A percentile compares a stretch with the other conserved stretches of the same genome.
Conservation (phyloP, 352 stramenopile species). For the Pythium volutum region DNA sequence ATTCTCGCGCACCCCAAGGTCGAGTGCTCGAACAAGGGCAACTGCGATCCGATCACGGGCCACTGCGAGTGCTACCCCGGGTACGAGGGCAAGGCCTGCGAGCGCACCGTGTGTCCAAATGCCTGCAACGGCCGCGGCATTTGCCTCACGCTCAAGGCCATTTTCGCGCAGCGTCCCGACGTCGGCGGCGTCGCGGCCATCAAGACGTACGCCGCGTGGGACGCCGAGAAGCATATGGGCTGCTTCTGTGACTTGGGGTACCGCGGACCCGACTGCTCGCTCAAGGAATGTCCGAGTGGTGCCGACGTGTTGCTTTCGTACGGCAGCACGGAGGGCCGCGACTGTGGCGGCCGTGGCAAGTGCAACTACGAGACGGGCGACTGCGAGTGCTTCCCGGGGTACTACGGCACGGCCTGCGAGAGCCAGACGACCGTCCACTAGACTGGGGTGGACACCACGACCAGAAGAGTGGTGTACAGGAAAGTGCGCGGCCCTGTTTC, state of each 20-base stretch:
- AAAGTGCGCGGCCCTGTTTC: too few species aligned
- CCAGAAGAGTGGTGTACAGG: too few species aligned
- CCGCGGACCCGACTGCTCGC: slow-evolving; percentile 93
- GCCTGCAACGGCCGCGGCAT: slow-evolving; percentile 92
- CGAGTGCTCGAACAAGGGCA: slow-evolving; percentile 94
- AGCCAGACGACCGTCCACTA: slow-evolving; percentile 81
- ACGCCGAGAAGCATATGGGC: slow-evolving; percentile 91
- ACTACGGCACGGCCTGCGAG: slow-evolving; percentile 93
- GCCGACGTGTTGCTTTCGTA: slow-evolving; percentile 87
- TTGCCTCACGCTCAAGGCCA: slow-evolving; percentile 89
- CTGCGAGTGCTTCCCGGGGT: slow-evolving; percentile 94
- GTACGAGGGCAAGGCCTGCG: slow-evolving; percentile 90
- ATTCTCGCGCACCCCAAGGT: slow-evolving; percentile 54
- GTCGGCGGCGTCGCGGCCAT: neutral
- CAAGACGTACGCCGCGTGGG: slow-evolving; percentile 80
- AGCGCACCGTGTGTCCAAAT: slow-evolving; percentile 93
- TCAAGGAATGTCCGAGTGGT: slow-evolving; percentile 94
- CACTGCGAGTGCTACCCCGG: slow-evolving; percentile 89
- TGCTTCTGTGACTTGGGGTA: slow-evolving; percentile 95
- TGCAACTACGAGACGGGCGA: slow-evolving; percentile 93
- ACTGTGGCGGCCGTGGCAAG: slow-evolving; percentile 93
- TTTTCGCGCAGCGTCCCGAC: slow-evolving; percentile 44
- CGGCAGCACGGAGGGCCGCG: slow-evolving; percentile 70
- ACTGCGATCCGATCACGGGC: slow-evolving; percentile 89
- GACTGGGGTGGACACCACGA: neutral